A percentile compares a stretch with the other conserved stretches of the same genome.
These are phyloP conservation scores for Vanrija humicola DNA, from an alignment of 1,284 basidiomycete species.

Conservation along the genomic window DNA sequence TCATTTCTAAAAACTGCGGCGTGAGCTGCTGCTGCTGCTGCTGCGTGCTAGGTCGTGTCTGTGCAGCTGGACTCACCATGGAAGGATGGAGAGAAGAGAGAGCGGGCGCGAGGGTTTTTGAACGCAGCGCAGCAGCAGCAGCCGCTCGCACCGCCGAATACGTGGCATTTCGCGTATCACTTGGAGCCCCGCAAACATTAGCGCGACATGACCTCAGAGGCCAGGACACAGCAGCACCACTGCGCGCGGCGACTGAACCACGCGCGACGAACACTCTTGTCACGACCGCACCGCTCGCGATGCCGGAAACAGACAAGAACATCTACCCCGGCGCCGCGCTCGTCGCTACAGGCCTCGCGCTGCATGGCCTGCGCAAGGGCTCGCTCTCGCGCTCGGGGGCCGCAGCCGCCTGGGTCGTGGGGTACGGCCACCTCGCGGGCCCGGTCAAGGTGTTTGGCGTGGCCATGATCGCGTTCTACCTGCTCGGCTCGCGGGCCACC, in stretches of 20 bases:
- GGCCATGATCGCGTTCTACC: constrained; percentile 74
- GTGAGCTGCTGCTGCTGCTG: constrained; percentile 1
- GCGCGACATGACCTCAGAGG: no score
- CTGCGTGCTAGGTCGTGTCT: not conserved
- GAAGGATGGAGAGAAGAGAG: constrained; percentile 25
- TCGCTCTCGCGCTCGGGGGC: constrained; percentile 53
- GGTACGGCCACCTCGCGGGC: constrained; percentile 51
- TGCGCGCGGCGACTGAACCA: no score
- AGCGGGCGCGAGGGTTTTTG: not conserved
- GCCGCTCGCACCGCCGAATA: not conserved
- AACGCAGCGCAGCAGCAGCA: no score
- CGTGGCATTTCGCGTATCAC: no score
- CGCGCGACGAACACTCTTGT: no score
- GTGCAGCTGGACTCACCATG: constrained; percentile 13
- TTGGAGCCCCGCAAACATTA: no score
- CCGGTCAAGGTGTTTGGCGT: constrained; percentile 59
- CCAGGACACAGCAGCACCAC: no score
- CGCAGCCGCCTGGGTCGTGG: constrained; percentile 67
- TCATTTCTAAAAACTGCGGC: constrained; percentile 26
- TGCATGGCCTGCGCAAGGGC: constrained; percentile 55
- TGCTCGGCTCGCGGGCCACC: constrained; percentile 75
- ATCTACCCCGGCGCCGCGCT: constrained; percentile 47
- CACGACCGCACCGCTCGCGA: no score
- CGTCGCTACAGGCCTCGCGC: constrained; percentile 52
- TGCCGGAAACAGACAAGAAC: not conserved